Base-by-base conservation (phyloP, 805 yeast genomes). In the Saccharomycopsis amapae region DNA sequence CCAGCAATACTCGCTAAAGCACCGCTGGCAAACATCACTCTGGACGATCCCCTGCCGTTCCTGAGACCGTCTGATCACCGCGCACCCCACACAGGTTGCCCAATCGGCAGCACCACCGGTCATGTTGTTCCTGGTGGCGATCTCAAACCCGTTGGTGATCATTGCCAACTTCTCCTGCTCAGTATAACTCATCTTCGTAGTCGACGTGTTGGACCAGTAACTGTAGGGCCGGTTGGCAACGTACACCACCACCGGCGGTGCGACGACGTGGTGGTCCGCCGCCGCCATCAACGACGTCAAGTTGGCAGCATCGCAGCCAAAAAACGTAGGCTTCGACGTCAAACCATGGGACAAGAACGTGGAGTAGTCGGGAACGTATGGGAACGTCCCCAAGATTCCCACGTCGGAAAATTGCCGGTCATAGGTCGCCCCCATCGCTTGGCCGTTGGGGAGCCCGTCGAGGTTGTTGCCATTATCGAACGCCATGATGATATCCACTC, bases 1-100 rank as follows among this genome's bases (percentile, higher is more conserved):
- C 89, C 89, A 87, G 63, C 96, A 87, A 62, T 86, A 85, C 6
- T 67, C 67, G 30, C 67, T 63, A 61, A 87, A 85, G 61, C 96
- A 87, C 42, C 65, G 49, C 54, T 75, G 63, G 66, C 96, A 87
- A 58, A 81, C 85, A 2, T 71, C 78, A 10, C 68, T 62, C 47
- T 81, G 81, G n/a, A 73, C 68, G 31, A 69, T 62, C 24, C 79
- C 78, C 32, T 70, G 63, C 58, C 89, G 71, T 64, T 85, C 93
- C 58, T 81, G 79, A 34, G 81, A 76, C 60, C 95, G 77, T 66
- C 85, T 81, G 46, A 85, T 70, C 38, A 86, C 73, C 6, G 94
- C 95, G 68, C 95, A 86, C 2, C 85, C 86, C 42, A 86, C 71
- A 67, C 95, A 86, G 5, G 79, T 73, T 35, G 75, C 66, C 79